Conservation (phyloP, 2,329 filamentous ascomycete genomes). For the Penicillium sp. region DNA sequence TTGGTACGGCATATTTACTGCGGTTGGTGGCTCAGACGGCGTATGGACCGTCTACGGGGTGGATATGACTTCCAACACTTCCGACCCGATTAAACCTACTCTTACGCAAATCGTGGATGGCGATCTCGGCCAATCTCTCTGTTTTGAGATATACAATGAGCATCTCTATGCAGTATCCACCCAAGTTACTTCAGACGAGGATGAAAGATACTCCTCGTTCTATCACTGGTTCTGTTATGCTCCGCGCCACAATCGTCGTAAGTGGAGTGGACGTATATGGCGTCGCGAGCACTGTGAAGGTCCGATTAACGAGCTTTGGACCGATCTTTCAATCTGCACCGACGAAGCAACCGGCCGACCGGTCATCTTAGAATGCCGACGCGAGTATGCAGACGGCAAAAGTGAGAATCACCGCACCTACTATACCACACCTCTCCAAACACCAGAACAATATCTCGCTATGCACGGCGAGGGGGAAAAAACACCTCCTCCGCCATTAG, state of each 20-base stretch:
- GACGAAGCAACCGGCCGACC: slow-evolving; percentile 61
- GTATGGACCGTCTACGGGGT: slow-evolving; percentile 65
- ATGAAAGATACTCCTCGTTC: slow-evolving; percentile 67
- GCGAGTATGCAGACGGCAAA: slow-evolving; percentile 63
- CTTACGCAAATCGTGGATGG: slow-evolving; percentile 16
- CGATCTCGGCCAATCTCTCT: slow-evolving; percentile 67
- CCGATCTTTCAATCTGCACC: slow-evolving; percentile 61
- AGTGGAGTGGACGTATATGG: slow-evolving; percentile 58
- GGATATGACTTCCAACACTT: slow-evolving; percentile 39
- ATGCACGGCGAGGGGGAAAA: slow-evolving; percentile 1
- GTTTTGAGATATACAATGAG: slow-evolving; percentile 67
- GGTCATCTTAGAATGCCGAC: slow-evolving; percentile 66
- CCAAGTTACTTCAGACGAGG: slow-evolving; percentile 60
- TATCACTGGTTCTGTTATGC: slow-evolving; percentile 69
- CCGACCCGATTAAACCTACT: slow-evolving; percentile 37
- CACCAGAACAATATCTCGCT: slow-evolving; percentile 24
- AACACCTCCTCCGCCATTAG: background rate
- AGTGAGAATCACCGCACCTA: slow-evolving; percentile 65
- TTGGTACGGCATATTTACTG: slow-evolving; percentile 66
- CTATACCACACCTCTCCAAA: slow-evolving; percentile 54
- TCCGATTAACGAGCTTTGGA: slow-evolving; percentile 74
- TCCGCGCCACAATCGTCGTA: slow-evolving; percentile 42
- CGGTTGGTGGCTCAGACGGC: slow-evolving; percentile 53
- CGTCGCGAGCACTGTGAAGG: slow-evolving; percentile 69
- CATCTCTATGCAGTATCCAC: slow-evolving; percentile 72